phyloP scores from a whole-genome alignment of 805 yeast species.

The Cephaloascus albidus region DNA sequence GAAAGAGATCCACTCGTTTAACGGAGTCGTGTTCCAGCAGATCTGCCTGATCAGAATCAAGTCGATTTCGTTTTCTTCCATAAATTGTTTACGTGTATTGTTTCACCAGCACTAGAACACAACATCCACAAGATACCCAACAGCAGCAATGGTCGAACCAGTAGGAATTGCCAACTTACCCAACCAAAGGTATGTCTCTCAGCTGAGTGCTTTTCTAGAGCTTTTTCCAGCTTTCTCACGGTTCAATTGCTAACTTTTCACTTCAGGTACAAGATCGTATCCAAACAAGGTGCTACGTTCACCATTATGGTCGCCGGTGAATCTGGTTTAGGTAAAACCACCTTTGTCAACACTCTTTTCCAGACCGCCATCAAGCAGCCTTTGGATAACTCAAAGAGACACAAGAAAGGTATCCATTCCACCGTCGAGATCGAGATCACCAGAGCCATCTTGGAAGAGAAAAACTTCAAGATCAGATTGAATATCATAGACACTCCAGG shows the following conservation, averaged over 20 bases:
- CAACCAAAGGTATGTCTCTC: conserved; percentile 55
- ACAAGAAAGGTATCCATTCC: conserved; percentile 50
- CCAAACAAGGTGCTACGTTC: conserved; percentile 67
- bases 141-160: conserved; percentile 34
- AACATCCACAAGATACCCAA: neutral
- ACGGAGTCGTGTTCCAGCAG: neutral
- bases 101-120: neutral
- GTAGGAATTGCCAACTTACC: conserved; percentile 69
- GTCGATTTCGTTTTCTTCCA: neutral
- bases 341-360: conserved; percentile 79
- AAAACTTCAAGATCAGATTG: conserved; percentile 67
- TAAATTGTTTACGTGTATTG: neutral
- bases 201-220: too few species aligned
- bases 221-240: too few species aligned
- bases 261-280: conserved; percentile 58
- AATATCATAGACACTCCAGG: conserved; percentile 91
- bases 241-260: conserved; percentile 7
- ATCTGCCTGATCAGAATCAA: neutral
- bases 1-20: neutral
- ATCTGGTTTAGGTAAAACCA: conserved; percentile 87
- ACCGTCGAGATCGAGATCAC: conserved; percentile 74
- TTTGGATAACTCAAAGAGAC: conserved; percentile 43
- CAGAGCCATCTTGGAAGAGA: conserved; percentile 77
- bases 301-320: conserved; percentile 88
- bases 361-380: conserved; percentile 61